These are phyloP conservation scores for Blastobotrys raffinosifermentans DNA, from an alignment of 1,139 yeast species.

Conservation along the genomic window DNA sequence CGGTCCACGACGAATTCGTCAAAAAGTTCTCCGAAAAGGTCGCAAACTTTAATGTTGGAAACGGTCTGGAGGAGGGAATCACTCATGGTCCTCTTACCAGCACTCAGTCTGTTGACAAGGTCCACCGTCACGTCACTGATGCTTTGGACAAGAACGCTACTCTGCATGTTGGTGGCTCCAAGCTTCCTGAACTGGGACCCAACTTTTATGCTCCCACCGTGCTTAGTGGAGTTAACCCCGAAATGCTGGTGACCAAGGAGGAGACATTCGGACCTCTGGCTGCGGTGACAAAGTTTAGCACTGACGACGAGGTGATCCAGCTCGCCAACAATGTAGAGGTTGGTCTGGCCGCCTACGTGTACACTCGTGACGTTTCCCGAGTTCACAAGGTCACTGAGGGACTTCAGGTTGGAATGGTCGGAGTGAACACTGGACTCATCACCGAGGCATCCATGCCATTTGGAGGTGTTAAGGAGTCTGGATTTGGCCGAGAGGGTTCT, in stretches of 20 bases:
- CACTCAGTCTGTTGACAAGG: conserved; percentile 58
- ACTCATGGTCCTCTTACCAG: conserved; percentile 87
- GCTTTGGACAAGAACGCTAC: conserved; percentile 70
- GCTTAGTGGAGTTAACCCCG: conserved; percentile 55
- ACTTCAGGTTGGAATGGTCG: conserved; percentile 75
- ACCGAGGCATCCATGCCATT: conserved; percentile 71
- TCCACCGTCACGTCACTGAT: conserved; percentile 64
- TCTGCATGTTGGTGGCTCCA: conserved; percentile 59
- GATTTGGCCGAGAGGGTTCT: conserved; percentile 80
- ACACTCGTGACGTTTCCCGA: conserved; percentile 57
- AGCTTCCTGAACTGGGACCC: conserved; percentile 60
- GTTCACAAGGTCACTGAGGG: conserved; percentile 64
- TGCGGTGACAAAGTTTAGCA: conserved; percentile 54
- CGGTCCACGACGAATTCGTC: conserved; percentile 56
- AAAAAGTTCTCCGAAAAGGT: conserved; percentile 49
- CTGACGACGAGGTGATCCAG: conserved; percentile 62
- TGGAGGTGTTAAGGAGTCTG: conserved; percentile 76
- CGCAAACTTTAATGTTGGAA: conserved; percentile 55
- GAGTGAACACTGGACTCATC: conserved; percentile 67
- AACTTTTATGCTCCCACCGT: conserved; percentile 76
- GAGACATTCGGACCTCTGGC: conserved; percentile 93
- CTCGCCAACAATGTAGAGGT: conserved; percentile 64
- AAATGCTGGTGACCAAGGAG: conserved; percentile 58
- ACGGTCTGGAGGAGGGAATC: conserved; percentile 57
- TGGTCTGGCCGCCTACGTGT: conserved; percentile 79